Evolutionary conservation across 768 basidiomycete species (phyloP).

Genomic region (Cystofilobasidium ferigula): DNA sequence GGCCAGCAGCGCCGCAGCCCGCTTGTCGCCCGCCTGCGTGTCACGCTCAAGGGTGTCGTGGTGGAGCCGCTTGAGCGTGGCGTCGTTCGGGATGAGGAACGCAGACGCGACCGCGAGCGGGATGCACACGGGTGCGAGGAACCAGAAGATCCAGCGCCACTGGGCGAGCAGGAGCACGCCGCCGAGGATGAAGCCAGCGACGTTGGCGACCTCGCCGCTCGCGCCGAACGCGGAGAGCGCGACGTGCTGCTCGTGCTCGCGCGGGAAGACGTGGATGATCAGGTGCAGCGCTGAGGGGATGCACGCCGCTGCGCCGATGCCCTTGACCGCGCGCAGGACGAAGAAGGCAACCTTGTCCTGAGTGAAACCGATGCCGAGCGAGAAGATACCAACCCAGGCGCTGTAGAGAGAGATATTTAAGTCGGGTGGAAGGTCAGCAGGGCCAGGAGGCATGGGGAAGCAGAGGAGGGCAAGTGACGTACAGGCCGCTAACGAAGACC

Average conservation of each 20-base stretch:
- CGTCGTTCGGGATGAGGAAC: conserved; percentile 9
- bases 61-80: neutral
- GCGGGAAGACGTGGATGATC: conserved; percentile 29
- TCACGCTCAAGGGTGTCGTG: neutral
- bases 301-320: conserved; percentile 39
- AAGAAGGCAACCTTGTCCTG: conserved; percentile 44
- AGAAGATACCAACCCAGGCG: conserved; percentile 41
- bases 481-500: conserved; percentile 8
- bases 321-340: conserved; percentile 47
- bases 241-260: neutral
- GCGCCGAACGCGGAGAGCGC: conserved; percentile 11
- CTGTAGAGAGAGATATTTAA: neutral
- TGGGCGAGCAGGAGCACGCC: neutral
- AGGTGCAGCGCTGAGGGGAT: conserved; percentile 43
- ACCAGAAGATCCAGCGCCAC: conserved; percentile 6
- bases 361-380: conserved; percentile 45
- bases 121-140: neutral
- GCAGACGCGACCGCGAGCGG: neutral
- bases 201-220: conserved; percentile 4
- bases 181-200: conserved; percentile 2
- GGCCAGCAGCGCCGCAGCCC: neutral
- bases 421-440: too few relatives aligned
- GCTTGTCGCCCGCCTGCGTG: neutral
- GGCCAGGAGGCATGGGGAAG: neutral
- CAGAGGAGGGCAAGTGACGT: too few relatives aligned